Percentiles rank a stretch among this genome's conserved stretches.
These are phyloP conservation scores for Dimocarpus longan DNA, from an alignment of 345 rosid genomes.

Conservation along the genomic window DNA sequence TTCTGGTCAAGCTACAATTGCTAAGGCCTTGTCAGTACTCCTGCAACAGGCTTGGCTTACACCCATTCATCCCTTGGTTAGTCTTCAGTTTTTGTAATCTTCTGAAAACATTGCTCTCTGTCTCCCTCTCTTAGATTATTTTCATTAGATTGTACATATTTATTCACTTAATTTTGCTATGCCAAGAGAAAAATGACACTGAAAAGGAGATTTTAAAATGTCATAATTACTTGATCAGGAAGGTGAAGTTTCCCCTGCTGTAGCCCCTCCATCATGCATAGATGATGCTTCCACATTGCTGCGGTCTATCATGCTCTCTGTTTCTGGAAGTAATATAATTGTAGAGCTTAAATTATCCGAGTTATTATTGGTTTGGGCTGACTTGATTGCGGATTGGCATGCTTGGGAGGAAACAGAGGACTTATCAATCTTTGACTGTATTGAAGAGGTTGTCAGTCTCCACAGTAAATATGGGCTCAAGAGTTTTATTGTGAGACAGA, in stretches of 20 bases:
- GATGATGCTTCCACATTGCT: constrained; percentile 70
- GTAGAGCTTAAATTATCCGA: constrained; percentile 61
- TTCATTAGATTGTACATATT: background rate
- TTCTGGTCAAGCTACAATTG: constrained; percentile 59
- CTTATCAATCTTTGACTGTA: constrained; percentile 75
- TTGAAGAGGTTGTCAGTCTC: constrained; percentile 66
- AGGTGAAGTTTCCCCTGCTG: constrained; percentile 35
- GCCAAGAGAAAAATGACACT: background rate
- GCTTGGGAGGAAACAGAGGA: constrained; percentile 95
- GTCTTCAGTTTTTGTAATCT: constrained; percentile 28
- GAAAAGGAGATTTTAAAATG: background rate
- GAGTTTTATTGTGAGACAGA: constrained; percentile 46
- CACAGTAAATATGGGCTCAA: constrained; percentile 53
- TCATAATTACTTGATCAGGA: constrained; percentile 36
- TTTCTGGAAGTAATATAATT: constrained; percentile 45
- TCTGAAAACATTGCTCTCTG: background rate
- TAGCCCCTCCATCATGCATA: constrained; percentile 50
- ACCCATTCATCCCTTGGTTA: constrained; percentile 39
- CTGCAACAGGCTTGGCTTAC: constrained; percentile 78
- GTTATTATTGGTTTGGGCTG: constrained; percentile 69
- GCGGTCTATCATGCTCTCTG: constrained; percentile 54
- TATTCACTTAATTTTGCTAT: background rate
- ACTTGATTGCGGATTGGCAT: constrained; percentile 77
- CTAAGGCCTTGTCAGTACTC: constrained; percentile 67
- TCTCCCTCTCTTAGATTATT: background rate